A percentile compares a stretch with the other conserved stretches of the same genome.
phyloP scores from a whole-genome alignment of 768 basidiomycete species.

The Boletus vinaceobasis region DNA sequence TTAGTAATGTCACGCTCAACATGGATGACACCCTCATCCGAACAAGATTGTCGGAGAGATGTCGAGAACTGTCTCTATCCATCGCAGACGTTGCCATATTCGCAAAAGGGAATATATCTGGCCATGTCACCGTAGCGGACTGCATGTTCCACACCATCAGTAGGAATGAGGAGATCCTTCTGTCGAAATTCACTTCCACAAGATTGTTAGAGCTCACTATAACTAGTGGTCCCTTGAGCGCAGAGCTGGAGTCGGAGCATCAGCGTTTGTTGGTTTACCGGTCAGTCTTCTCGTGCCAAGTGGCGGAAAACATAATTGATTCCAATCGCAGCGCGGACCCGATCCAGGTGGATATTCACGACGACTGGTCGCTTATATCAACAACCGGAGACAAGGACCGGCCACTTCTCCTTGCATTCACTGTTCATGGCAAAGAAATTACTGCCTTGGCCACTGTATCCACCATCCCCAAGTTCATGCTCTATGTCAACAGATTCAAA shows the following conservation, averaged over 20 bases:
- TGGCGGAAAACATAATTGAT: neutral
- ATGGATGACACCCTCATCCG: conserved; percentile 61
- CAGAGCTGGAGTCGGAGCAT: conserved; percentile 71
- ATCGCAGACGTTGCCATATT: conserved; percentile 50
- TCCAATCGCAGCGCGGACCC: conserved; percentile 63
- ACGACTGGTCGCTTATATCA: conserved; percentile 72
- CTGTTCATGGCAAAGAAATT: conserved; percentile 66
- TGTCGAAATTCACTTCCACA: conserved; percentile 33
- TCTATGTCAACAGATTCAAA: conserved; percentile 71
- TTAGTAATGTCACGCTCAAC: conserved; percentile 66
- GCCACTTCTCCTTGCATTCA: conserved; percentile 72
- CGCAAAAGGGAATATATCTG: conserved; percentile 72
- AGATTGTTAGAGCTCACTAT: conserved; percentile 71
- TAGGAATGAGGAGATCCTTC: conserved; percentile 42
- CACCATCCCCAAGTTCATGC: conserved; percentile 73
- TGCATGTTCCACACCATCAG: conserved; percentile 76
- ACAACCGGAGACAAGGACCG: conserved; percentile 39
- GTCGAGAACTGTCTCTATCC: conserved; percentile 64
- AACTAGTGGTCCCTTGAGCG: conserved; percentile 66
- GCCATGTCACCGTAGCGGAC: conserved; percentile 60
- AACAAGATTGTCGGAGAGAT: conserved; percentile 58
- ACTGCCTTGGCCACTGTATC: conserved; percentile 65
- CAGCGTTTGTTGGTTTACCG: conserved; percentile 72
- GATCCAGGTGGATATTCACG: conserved; percentile 65
- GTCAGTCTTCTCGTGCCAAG: conserved; percentile 38